Evolutionary conservation across 2,329 filamentous ascomycete genomes (phyloP).

Genomic region (Pseudogymnoascus sp.): DNA sequence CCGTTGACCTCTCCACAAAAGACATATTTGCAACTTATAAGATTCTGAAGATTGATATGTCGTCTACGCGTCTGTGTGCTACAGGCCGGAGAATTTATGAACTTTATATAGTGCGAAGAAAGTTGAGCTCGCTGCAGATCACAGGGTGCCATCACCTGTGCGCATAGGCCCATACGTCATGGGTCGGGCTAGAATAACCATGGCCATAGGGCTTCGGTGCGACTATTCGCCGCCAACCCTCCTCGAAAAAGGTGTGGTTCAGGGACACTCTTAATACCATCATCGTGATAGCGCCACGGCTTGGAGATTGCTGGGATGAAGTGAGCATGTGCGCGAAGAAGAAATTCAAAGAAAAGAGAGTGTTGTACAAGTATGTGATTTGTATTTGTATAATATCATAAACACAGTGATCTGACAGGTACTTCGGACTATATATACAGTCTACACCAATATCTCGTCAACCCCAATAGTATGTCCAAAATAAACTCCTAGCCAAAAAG

Average conservation of each 20-base stretch:
- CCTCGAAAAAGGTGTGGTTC: not conserved
- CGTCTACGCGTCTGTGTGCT: not conserved
- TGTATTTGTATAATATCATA: not conserved
- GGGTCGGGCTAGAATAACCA: not conserved
- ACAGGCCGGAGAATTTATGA: not conserved
- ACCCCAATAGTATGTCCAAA: not conserved
- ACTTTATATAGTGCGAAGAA: constrained; percentile 3
- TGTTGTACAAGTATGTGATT: not conserved
- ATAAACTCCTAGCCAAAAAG: not conserved
- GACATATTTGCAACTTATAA: not conserved
- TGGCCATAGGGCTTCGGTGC: not conserved
- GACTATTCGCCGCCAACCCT: not conserved
- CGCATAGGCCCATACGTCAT: not conserved
- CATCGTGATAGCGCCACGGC: not conserved
- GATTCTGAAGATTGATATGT: not conserved
- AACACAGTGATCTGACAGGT: not conserved
- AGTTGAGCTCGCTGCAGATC: not conserved
- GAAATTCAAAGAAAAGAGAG: not conserved
- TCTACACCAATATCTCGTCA: not conserved
- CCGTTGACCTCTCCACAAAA: constrained; percentile 11
- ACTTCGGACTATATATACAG: not conserved
- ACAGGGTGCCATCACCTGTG: constrained; percentile 4
- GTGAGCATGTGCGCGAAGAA: not conserved
- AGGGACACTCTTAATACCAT: not conserved
- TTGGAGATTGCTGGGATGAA: not conserved